Evolutionary conservation across 1,284 basidiomycete species (phyloP).

Genomic region (Sanghuangporus sanghuang): DNA sequence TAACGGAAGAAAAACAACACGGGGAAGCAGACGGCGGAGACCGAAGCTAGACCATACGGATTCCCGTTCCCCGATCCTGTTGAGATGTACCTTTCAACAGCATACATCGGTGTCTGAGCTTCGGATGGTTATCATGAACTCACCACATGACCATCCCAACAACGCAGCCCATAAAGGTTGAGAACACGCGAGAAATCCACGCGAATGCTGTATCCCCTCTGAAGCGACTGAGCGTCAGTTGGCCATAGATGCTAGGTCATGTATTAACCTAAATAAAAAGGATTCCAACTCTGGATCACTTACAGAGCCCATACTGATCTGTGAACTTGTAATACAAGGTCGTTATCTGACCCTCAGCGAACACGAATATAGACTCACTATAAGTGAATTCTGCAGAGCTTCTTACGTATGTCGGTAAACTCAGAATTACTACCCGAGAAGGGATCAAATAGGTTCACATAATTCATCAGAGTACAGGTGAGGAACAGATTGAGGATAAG

Average conservation of each 20-base stretch:
- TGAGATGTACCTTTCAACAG: conserved; percentile 61
- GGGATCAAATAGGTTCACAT: neutral
- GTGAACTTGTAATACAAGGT: conserved; percentile 21
- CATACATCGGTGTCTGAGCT: neutral
- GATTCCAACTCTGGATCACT: conserved; percentile 9
- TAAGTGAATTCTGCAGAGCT: conserved; percentile 55
- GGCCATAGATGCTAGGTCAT: conserved; percentile 57
- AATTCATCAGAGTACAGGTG: neutral
- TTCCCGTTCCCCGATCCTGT: conserved; percentile 61
- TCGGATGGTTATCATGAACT: conserved; percentile 21
- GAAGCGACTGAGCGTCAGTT: conserved; percentile 63
- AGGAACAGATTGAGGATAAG: neutral
- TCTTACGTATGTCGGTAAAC: conserved; percentile 55
- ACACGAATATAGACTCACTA: conserved; percentile 33
- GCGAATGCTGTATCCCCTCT: conserved; percentile 75
- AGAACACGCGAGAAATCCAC: conserved; percentile 55
- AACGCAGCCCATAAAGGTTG: conserved; percentile 67
- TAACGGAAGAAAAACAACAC: conserved; percentile 63
- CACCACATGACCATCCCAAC: conserved; percentile 71
- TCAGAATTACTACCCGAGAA: conserved; percentile 43
- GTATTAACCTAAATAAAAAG: conserved; percentile 2
- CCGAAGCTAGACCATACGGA: conserved; percentile 69
- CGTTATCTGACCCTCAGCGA: neutral
- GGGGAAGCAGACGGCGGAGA: conserved; percentile 67
- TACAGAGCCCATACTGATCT: conserved; percentile 35